Evolutionary conservation across 2,329 filamentous ascomycete species (phyloP), one percentile per base, ranked within the genome.

Genomic region (Xylaria sp.): DNA sequence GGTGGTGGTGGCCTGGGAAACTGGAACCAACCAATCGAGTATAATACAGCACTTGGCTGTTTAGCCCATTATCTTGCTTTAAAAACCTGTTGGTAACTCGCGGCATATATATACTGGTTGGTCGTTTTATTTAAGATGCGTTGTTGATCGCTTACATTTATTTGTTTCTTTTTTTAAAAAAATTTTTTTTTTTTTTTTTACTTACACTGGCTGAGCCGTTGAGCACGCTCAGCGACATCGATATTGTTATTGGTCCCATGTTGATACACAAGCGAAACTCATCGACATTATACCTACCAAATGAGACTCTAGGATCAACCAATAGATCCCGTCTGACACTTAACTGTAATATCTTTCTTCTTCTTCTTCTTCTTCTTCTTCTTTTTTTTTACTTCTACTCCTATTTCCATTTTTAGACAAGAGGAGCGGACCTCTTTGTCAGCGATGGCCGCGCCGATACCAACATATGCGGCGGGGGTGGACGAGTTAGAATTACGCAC

Each of bases 401-500:
- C 12, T 42, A 25, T 38, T 25, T 21, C 31, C 33, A 21, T 42
- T 49, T 21, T 17, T 25, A 31, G 19, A n/a, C n/a, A n/a, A n/a
- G n/a, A 35, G 40, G 9, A 15, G 21, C 31, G 14, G n/a, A n/a
- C n/a, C n/a, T n/a, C n/a, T n/a, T n/a, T n/a, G 12, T 28, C 25
- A 35, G 21, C 43, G 21, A 64, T 61, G 57, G 52, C 52, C 25
- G 15, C 25, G 35, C 35, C 54, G 14, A 38, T 19, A 31, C 35
- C 54, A 15, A 38, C 40, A 47, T 9, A 57, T 9, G 7, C 50
- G 28, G 33, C 55, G 11, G 50, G 47, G 28, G 33, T 55, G 14
- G 50, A 55, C 15, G n/a, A 35, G 42, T 28, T 60, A 46, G 62
- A 60, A 31, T 21, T 57, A 49, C 12, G 38, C 63, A 43, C 31